phyloP scores from a whole-genome alignment of 83 land plant species.

The Diphasiastrum complanatum region DNA sequence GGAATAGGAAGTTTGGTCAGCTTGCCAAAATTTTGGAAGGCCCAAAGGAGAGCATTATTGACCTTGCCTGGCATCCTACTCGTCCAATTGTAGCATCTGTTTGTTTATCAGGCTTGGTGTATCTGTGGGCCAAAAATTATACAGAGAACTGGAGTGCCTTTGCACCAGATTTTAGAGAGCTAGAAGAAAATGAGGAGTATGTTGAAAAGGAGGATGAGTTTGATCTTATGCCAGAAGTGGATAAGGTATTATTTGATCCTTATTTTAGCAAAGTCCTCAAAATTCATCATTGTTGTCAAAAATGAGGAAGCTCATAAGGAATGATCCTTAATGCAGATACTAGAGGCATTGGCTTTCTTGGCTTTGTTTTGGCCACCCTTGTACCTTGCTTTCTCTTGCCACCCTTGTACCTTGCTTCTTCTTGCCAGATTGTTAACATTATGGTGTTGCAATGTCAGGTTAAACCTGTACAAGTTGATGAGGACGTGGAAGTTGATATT shows the following conservation, averaged over 20 bases:
- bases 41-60: slow-evolving; percentile 82
- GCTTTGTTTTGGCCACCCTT: background rate
- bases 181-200: slow-evolving; percentile 97
- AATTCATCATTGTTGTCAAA: no score
- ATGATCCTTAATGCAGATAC: no score
- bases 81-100: slow-evolving; percentile 82
- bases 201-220: slow-evolving; percentile 96
- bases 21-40: slow-evolving; percentile 90
- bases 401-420: background rate
- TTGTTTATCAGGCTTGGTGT: slow-evolving; percentile 65
- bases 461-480: slow-evolving; percentile 63
- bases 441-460: slow-evolving; percentile 35
- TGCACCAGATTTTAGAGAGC: slow-evolving; percentile 97
- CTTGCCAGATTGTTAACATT: slow-evolving; percentile 13
- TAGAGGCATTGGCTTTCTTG: background rate
- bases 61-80: slow-evolving; percentile 92
- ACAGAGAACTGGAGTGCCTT: slow-evolving; percentile 99
- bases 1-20: slow-evolving; percentile 69
- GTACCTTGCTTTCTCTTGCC: background rate
- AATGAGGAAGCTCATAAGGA: slow-evolving; percentile 3
- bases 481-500: slow-evolving; percentile 85
- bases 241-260: slow-evolving; percentile 45
- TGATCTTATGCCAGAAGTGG: slow-evolving; percentile 82
- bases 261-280: background rate
- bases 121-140: slow-evolving; percentile 96